Evolutionary conservation across 2,329 filamentous ascomycete genomes (phyloP).

Genomic region (Penicillium sp.): DNA sequence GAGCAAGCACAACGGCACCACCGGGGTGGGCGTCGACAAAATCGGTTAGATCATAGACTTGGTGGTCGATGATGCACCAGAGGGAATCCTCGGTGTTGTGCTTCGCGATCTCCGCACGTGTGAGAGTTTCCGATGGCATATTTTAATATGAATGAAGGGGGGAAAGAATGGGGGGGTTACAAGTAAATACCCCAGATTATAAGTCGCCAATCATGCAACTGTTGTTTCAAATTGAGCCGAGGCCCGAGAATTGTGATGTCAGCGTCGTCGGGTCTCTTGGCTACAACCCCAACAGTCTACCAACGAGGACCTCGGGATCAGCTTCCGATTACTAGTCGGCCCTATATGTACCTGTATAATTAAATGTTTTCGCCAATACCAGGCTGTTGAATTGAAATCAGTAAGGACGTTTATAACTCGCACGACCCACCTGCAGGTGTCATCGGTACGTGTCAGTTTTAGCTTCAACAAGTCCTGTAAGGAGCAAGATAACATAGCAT

Average conservation of each 20-base stretch:
- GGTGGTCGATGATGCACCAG: constrained; percentile 83
- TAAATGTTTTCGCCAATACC: not conserved
- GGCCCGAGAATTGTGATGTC: constrained; percentile 16
- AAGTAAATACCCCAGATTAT: constrained; percentile 16
- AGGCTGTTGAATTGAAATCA: not conserved
- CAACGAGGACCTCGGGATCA: not conserved
- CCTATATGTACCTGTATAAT: not conserved
- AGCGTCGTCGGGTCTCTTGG: not conserved
- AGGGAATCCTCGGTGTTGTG: constrained; percentile 74
- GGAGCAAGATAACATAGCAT: not conserved
- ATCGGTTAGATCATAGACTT: constrained; percentile 82
- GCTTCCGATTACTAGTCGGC: not conserved
- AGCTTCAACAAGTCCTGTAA: not conserved
- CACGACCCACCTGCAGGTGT: not conserved
- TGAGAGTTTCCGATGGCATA: constrained; percentile 35
- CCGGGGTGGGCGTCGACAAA: constrained; percentile 85
- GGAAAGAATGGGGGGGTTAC: not conserved
- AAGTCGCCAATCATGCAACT: constrained; percentile 14
- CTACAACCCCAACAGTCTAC: not conserved
- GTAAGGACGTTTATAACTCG: not conserved
- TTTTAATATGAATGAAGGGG: not conserved
- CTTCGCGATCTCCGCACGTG: constrained; percentile 65
- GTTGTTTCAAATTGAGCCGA: constrained; percentile 20
- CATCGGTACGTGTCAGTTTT: not conserved
- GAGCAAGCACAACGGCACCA: constrained; percentile 73